These are phyloP conservation scores for Fusarium sarcochroum DNA, from an alignment of 2,329 filamentous ascomycete genomes.

Conservation along the genomic window DNA sequence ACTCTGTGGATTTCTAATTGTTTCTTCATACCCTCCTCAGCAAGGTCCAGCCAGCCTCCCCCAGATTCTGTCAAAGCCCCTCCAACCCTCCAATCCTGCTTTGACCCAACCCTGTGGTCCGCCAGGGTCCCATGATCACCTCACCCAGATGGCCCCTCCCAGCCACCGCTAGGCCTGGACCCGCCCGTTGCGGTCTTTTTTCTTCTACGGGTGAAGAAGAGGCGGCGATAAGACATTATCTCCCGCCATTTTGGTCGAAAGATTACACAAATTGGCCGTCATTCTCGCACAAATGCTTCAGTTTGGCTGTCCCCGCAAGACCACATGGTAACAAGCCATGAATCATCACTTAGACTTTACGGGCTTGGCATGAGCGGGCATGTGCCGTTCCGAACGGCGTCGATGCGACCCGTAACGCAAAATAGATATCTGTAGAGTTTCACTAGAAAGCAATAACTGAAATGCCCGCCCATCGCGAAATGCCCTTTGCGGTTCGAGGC, in stretches of 20 bases:
- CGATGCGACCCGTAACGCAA: conserved; percentile 36
- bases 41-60: conserved; percentile 23
- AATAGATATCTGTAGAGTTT: conserved; percentile 20
- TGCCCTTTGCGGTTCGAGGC: background rate
- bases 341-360: conserved; percentile 29
- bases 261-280: conserved; percentile 13
- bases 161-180: conserved; percentile 24
- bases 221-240: conserved; percentile 18
- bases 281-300: conserved; percentile 17
- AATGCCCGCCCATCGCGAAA: conserved; percentile 9
- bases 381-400: conserved; percentile 41
- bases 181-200: conserved; percentile 7
- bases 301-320: conserved; percentile 4
- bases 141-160: conserved; percentile 11
- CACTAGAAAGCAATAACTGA: conserved; percentile 19
- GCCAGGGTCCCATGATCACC: conserved; percentile 36
- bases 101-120: conserved; percentile 27
- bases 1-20: conserved; percentile 27
- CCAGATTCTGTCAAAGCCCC: conserved; percentile 16
- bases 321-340: conserved; percentile 30
- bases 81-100: conserved; percentile 29
- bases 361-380: conserved; percentile 7
- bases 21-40: conserved; percentile 19
- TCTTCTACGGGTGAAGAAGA: background rate
- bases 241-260: background rate